Base-by-base conservation (phyloP, 495 filamentous ascomycete species). In the Halenospora varia region DNA sequence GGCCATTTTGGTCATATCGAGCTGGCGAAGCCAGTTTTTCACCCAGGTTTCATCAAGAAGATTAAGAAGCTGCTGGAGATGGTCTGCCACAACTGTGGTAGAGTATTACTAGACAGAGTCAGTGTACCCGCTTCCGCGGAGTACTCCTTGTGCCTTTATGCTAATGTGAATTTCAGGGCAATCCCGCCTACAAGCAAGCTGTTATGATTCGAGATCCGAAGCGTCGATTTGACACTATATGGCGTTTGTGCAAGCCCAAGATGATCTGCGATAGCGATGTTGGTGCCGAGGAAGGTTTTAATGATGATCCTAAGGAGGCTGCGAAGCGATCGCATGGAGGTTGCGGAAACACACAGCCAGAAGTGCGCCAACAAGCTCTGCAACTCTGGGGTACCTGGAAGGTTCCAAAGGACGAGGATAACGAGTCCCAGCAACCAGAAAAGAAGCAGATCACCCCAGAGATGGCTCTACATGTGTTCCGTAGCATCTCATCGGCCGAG, bases 1-100 rank as follows among this genome's bases (percentile, higher is more conserved):
- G 94, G 94, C 25, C 94, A 99, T 71, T 99, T 97, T 65, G 94
- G 94, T 35, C 95, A 97, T 70, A 97, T 97, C 59, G 95, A 99
- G 68, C 82, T 99, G 53, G 91, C 94, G 10, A 87, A 86, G 63
- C 94, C 94, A 13, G 94, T 97, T 60, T 99, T 87, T 69, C 94
- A 99, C 66, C 90, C 90, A 64, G 89, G 94, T 61, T 98, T 96
- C 73, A 85, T 99, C 73, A 92, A 87, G 62, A 96, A 97, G 74
- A 90, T 92, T 66, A 97, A 99, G 82, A 97, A 96, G 77, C 77
- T 99, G 56, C 79, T 99, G 62, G 94, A 99, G 80, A 91, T 88
- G 26, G 92, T 97, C 67, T 99, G 94, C 80, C 92, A 94, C 74
- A 96, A 94, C 73, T 99, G 94, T 78, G 90, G 91, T 71, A 96